Conservation (phyloP, 2,329 filamentous ascomycete species). For the Fusarium staphyleae region DNA sequence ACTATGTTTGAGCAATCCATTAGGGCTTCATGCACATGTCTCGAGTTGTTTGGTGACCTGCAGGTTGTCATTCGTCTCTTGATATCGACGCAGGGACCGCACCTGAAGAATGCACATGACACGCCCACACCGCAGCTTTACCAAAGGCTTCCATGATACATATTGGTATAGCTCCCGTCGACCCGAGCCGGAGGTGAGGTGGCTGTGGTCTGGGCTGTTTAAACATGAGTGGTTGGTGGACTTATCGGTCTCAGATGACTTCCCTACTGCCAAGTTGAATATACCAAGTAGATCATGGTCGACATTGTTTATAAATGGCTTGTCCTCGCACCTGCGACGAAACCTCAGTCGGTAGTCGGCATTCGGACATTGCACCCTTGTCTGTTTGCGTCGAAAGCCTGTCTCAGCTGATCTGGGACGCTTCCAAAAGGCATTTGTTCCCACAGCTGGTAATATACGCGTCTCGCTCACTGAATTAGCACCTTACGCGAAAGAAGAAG, state of each 20-base stretch:
- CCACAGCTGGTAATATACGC: constrained; percentile 4
- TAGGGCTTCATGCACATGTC: constrained; percentile 15
- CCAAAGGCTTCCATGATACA: background rate
- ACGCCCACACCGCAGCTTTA: constrained; percentile 20
- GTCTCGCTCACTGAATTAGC: constrained; percentile 3
- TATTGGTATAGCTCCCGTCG: constrained; percentile 8
- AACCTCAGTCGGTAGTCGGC: background rate
- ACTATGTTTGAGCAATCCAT: constrained; percentile 20
- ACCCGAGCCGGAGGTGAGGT: constrained; percentile 8
- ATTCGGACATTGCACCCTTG: background rate
- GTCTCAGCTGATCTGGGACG: constrained; percentile 2
- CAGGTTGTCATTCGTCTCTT: background rate
- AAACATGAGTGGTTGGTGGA: constrained; percentile 2
- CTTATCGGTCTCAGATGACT: constrained; percentile 6
- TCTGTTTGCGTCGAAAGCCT: background rate
- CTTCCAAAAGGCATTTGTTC: background rate
- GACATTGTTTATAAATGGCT: constrained; percentile 3
- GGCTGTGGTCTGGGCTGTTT: background rate
- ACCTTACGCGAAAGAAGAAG: constrained; percentile 6
- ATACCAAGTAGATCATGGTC: background rate
- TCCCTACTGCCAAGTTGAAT: constrained; percentile 5
- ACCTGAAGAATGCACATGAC: constrained; percentile 12
- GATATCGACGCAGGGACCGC: constrained; percentile 24
- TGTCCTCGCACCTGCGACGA: background rate
- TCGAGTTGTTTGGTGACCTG: constrained; percentile 3